Evolutionary conservation across 805 yeast species (phyloP).

Genomic region (Maudiozyma turicensis): DNA sequence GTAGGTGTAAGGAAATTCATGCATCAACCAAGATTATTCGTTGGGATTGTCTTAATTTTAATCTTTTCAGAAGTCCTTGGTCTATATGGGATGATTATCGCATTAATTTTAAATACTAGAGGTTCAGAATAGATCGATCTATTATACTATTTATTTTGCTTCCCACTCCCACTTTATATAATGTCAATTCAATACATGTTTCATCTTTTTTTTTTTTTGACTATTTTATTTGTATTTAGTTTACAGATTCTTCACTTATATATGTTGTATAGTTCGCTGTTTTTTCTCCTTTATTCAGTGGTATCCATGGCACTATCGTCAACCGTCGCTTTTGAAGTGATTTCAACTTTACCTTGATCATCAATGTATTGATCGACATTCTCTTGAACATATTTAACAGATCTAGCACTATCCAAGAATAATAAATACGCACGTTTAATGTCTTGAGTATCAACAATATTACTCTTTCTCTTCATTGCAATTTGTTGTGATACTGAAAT

Average conservation of each 20-base stretch:
- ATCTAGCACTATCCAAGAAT: constrained; percentile 82
- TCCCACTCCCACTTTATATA: background rate
- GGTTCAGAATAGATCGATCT: constrained; percentile 43
- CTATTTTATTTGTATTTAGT: background rate
- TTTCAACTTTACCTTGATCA: constrained; percentile 63
- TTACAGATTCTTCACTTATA: background rate
- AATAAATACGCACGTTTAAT: constrained; percentile 78
- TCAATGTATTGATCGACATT: constrained; percentile 60
- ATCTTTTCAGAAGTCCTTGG: constrained; percentile 90
- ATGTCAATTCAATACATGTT: background rate
- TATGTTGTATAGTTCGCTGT: background rate
- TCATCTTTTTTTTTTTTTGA: background rate
- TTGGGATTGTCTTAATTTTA: constrained; percentile 79
- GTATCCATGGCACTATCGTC: constrained; percentile 27
- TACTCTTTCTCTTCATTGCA: constrained; percentile 68
- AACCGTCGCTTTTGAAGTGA: constrained; percentile 17
- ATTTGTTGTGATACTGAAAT: constrained; percentile 84
- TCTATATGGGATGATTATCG: constrained; percentile 89
- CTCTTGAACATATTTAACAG: constrained; percentile 76
- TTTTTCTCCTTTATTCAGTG: constrained; percentile 11
- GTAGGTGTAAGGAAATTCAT: constrained; percentile 82
- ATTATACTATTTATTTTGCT: background rate
- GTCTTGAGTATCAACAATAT: constrained; percentile 62
- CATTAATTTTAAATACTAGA: constrained; percentile 83
- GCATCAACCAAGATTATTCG: constrained; percentile 83